Evolutionary conservation across 805 yeast genomes (phyloP), one percentile per base, ranked within the genome.

Genomic region (Brettanomyces custersianus): DNA sequence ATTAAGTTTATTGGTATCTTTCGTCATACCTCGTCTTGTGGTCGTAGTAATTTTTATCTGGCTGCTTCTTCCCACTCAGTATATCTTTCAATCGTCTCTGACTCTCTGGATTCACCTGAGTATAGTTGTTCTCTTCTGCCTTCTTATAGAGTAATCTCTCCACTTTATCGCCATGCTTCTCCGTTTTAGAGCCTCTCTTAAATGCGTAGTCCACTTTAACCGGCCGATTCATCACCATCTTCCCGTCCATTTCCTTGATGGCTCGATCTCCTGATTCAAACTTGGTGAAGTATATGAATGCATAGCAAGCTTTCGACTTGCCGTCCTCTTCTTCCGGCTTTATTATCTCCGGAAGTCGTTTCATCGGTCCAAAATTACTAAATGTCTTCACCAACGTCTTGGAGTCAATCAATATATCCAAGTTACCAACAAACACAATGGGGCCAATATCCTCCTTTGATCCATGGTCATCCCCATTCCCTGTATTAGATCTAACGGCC

Each of bases 221-320:
- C 20, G 70, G 71, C 40, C 65, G 65, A 53, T 84, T 86, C 74
- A 83, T 73, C 12, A 92, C 60, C 38, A 72, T 64, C 37, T 75
- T 77, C 2, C 80, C 79, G 45, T 83, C 66, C 77, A 90, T 69
- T 35, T 71, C 71, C 20, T 64, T 69, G 5, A 87, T 64, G 0
- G 92, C 96, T 18, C 52, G 50, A 54, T 90, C 96, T 35, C 90
- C 72, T 28, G 74, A 62, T 11, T 70, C 78, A 47, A 82, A 85
- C 36, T 66, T 71, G 29, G 68, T 76, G 52, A 63, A 86, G 28
- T 73, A 68, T 2, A 88, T 55, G 46, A 80, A 78, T 0, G 81
- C 96, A 4, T 86, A 82, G 45, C 67, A 72, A 10, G 60, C 49
- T 0, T 46, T 56, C 1, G 60, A 67, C n/a, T n/a, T n/a, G n/a